Evolutionary conservation across 1,284 basidiomycete species (phyloP).

Genomic region (Naganishia sp.): DNA sequence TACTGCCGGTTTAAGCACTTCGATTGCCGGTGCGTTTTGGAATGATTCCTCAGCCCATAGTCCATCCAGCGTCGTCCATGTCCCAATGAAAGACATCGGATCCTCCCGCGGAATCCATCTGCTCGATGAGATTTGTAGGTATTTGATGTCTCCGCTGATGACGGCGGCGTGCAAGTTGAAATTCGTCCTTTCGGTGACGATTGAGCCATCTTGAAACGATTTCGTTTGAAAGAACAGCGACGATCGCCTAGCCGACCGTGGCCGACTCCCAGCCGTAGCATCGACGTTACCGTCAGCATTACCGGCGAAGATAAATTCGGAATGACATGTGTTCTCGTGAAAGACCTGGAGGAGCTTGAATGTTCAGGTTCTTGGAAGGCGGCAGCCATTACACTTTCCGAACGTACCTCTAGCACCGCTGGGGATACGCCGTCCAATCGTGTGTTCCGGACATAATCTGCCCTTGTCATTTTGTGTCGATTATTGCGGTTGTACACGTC

Average conservation of each 20-base stretch:
- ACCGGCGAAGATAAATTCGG: constrained; percentile 93
- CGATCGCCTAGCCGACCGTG: constrained; percentile 20
- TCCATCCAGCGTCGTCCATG: constrained; percentile 68
- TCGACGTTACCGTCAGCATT: constrained; percentile 59
- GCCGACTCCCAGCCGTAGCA: neutral
- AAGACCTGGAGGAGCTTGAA: constrained; percentile 66
- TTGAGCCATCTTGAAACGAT: neutral
- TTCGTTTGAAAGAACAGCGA: constrained; percentile 16
- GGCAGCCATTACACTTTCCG: neutral
- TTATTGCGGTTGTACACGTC: constrained; percentile 98
- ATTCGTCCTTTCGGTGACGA: constrained; percentile 44
- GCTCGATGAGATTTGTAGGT: constrained; percentile 52
- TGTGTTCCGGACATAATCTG: constrained; percentile 89
- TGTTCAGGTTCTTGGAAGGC: constrained; percentile 4
- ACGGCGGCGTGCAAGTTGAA: constrained; percentile 52
- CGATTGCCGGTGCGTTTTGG: constrained; percentile 68
- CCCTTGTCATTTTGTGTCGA: constrained; percentile 94
- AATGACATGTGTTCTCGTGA: constrained; percentile 94
- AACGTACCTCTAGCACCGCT: constrained; percentile 76
- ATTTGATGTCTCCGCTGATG: constrained; percentile 58
- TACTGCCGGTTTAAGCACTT: constrained; percentile 46
- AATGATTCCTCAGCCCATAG: constrained; percentile 70
- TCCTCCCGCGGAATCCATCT: constrained; percentile 63
- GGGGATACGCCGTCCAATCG: constrained; percentile 78
- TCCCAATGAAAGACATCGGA: constrained; percentile 77